Evolutionary conservation across 345 rosid species (phyloP).

Genomic region (Eucalyptus shirleyi): DNA sequence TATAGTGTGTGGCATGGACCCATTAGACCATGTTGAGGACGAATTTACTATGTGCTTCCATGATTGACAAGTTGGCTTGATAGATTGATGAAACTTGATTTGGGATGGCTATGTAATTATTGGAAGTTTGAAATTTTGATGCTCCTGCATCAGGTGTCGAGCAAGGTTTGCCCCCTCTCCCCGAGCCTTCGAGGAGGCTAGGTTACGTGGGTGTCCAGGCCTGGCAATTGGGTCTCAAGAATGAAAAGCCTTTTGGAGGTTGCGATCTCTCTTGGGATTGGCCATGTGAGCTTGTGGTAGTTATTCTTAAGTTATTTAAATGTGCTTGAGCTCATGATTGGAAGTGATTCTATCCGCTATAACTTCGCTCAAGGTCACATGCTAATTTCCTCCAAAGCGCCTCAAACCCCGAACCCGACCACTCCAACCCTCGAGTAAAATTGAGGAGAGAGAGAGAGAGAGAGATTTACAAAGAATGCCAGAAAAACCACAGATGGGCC

Average conservation of each 20-base stretch:
- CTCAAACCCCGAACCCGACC: not conserved
- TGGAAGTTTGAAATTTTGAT: too few relatives aligned
- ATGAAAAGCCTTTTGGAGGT: not conserved
- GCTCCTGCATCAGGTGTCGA: rapidly evolving
- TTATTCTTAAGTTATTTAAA: rapidly evolving
- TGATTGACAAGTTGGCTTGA: too few relatives aligned
- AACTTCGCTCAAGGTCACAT: not conserved
- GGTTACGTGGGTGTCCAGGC: not conserved
- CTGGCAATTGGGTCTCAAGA: not conserved
- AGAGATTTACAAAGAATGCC: not conserved
- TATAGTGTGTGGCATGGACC: too few relatives aligned
- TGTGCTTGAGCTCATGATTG: not conserved
- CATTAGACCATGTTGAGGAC: too few relatives aligned
- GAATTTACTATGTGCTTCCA: too few relatives aligned
- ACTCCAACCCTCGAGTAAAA: not conserved
- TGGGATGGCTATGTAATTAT: too few relatives aligned
- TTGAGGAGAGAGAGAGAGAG: not conserved
- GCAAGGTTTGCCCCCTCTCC: not conserved
- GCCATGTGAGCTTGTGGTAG: rapidly evolving
- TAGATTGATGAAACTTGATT: too few relatives aligned
- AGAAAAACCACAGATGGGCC: not conserved
- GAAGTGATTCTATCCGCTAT: not conserved
- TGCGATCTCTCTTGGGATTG: not conserved
- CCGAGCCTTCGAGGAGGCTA: not conserved
- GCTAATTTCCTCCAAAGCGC: not conserved